A percentile compares a stretch with the other conserved stretches of the same genome.
These are phyloP conservation scores for Penicillium riverlandense DNA, from an alignment of 495 filamentous ascomycete species.

Conservation along the genomic window DNA sequence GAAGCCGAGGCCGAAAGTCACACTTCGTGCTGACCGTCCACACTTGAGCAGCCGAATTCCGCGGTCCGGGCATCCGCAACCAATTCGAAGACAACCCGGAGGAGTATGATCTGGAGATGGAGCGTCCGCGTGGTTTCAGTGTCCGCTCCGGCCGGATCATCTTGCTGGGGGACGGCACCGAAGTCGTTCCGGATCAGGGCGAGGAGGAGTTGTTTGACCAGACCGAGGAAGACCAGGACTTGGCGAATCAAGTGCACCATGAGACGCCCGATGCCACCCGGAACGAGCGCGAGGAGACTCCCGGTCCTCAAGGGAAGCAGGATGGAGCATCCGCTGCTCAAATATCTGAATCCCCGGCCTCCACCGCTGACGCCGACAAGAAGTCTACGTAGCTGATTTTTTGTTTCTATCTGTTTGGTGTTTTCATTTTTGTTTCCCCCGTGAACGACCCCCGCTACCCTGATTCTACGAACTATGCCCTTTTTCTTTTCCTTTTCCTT, in stretches of 20 bases:
- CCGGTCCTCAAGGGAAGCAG: slow-evolving; percentile 39
- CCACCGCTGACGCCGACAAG: slow-evolving; percentile 29
- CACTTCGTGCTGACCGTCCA: slow-evolving; percentile 41
- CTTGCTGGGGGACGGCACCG: slow-evolving; percentile 87
- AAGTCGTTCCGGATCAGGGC: slow-evolving; percentile 76
- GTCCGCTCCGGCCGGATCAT: slow-evolving; percentile 77
- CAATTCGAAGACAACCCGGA: slow-evolving; percentile 88
- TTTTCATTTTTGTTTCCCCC: slow-evolving; percentile 16
- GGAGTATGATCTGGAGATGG: slow-evolving; percentile 81
- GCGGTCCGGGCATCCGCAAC: slow-evolving; percentile 74
- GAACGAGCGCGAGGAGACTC: slow-evolving; percentile 51
- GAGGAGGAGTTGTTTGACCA: slow-evolving; percentile 92
- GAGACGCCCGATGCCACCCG: slow-evolving; percentile 26
- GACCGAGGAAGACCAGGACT: slow-evolving; percentile 71
- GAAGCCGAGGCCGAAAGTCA: slow-evolving; percentile 30
- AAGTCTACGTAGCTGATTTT: slow-evolving; percentile 18
- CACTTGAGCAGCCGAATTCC: slow-evolving; percentile 78
- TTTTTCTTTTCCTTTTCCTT: slow-evolving; percentile 8
- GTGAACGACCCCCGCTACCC: slow-evolving; percentile 10
- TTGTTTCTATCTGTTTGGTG: slow-evolving; percentile 1
- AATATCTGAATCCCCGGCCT: slow-evolving; percentile 43
- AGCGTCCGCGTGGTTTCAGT: slow-evolving; percentile 53
- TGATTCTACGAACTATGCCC: slow-evolving; percentile 14
- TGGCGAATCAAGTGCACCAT: slow-evolving; percentile 49
- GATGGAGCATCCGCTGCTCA: slow-evolving; percentile 22